Base-by-base conservation (phyloP, 208 protist genomes). In the Leishmania guyanensis region DNA sequence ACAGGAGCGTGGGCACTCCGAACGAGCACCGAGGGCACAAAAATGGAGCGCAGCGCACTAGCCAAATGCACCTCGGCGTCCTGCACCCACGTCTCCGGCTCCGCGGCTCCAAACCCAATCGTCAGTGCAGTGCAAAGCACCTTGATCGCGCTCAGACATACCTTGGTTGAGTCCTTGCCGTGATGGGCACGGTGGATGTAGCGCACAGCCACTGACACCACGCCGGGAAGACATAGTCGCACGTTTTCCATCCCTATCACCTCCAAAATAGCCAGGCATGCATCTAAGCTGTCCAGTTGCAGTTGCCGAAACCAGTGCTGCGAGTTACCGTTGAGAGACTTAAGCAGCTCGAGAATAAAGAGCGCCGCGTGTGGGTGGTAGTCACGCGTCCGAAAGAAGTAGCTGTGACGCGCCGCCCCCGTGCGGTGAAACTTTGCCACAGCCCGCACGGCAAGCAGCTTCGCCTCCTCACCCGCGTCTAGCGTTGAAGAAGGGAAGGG, bases 281-380 rank as follows among this genome's bases (percentile, higher is more conserved):
- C 88, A 70, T 81, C 65, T 22, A 96, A 83, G 50, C 86, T 88
- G 60, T 89, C 87, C 6, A 96, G 43, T 80, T 96, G 94, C 69
- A 96, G 89, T 73, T 86, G 74, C 14, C 91, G 89, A 86, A 94
- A 98, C 93, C 93, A 96, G 77, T 87, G 33, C 78, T 90, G 78
- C 36, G 92, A 95, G 80, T 96, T 88, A 0, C 93, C 93, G 36
- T 88, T 86, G 29, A 98, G 78, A 3, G 88, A 89, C 29, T 91
- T 86, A 54, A 98, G 86, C 54, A 98, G 78, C 78, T 95, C 93
- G 64, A 95, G 90, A 72, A 98, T 85, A 69, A 98, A 98, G 71
- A 98, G 86, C 5, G 94, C 92, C 10, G 93, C 92, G 76, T 92
- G 89, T 9, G 85, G 80, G 83, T 94, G 90, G 77, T 98, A 96